These are phyloP conservation scores for Mariannaea elegans DNA, from an alignment of 2,329 filamentous ascomycete genomes.

Conservation along the genomic window DNA sequence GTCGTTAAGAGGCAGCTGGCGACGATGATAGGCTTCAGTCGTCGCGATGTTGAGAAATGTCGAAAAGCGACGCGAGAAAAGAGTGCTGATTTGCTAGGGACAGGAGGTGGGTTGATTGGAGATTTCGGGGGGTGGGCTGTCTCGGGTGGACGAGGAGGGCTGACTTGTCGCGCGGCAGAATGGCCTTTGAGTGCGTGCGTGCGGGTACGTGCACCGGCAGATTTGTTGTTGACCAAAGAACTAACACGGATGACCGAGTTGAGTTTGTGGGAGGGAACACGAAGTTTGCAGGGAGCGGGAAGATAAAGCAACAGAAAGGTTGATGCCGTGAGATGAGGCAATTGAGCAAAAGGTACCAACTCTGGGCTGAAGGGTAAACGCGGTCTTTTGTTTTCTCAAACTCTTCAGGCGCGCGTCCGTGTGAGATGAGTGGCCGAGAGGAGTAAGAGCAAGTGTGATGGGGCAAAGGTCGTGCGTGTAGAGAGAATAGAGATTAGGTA, in stretches of 20 bases:
- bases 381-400: slow-evolving; percentile 16
- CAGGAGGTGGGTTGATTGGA: slow-evolving; percentile 40
- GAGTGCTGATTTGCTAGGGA: slow-evolving; percentile 62
- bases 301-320: not conserved
- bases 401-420: slow-evolving; percentile 12
- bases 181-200: slow-evolving; percentile 22
- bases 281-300: not conserved
- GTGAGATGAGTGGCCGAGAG: slow-evolving; percentile 9
- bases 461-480: not conserved
- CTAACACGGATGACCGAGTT: slow-evolving; percentile 13
- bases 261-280: not conserved
- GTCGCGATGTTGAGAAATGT: slow-evolving; percentile 50
- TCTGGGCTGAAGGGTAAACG: not conserved
- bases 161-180: slow-evolving; percentile 35
- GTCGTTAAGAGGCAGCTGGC: slow-evolving; percentile 51
- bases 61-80: slow-evolving; percentile 47
- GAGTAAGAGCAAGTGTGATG: slow-evolving; percentile 2
- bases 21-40: slow-evolving; percentile 62
- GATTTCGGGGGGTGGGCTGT: slow-evolving; percentile 38
- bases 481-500: slow-evolving; percentile 18
- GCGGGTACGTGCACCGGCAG: slow-evolving; percentile 14
- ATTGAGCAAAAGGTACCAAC: not conserved
- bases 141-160: slow-evolving; percentile 37
- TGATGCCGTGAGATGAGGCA: not conserved
- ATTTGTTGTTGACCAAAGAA: slow-evolving; percentile 5